Evolutionary conservation across 2,329 filamentous ascomycete genomes (phyloP).

Genomic region (Colletotrichum abscissum): DNA sequence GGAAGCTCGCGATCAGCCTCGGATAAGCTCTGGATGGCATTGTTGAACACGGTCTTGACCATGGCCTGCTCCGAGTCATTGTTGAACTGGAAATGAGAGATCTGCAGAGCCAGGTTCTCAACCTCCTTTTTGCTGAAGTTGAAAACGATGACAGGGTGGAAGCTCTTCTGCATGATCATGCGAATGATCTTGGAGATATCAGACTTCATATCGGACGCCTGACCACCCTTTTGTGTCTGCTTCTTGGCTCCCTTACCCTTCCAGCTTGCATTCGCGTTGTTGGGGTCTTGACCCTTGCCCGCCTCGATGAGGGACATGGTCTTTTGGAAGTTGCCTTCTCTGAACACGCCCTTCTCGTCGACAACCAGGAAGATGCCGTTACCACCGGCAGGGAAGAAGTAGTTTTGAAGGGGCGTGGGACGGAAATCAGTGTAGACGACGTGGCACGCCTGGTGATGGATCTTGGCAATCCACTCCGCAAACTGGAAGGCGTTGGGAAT

Average conservation of each 20-base stretch:
- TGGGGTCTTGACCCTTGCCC: constrained; percentile 85
- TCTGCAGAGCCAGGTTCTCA: constrained; percentile 88
- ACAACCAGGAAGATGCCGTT: constrained; percentile 95
- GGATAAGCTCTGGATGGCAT: constrained; percentile 90
- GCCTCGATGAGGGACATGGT: constrained; percentile 92
- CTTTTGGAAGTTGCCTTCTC: constrained; percentile 97
- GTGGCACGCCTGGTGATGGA: constrained; percentile 96
- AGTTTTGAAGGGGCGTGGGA: constrained; percentile 95
- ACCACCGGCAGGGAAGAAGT: constrained; percentile 94
- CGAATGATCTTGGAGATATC: constrained; percentile 98
- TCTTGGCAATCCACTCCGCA: constrained; percentile 98
- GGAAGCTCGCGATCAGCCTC: constrained; percentile 90
- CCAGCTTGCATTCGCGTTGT: constrained; percentile 80
- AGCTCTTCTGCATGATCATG: constrained; percentile 98
- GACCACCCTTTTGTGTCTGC: constrained; percentile 88
- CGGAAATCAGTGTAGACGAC: constrained; percentile 99
- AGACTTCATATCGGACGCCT: constrained; percentile 69
- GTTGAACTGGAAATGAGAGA: constrained; percentile 92
- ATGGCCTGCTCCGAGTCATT: constrained; percentile 95
- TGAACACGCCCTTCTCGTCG: constrained; percentile 95
- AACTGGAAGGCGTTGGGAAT: constrained; percentile 99
- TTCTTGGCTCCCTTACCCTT: constrained; percentile 94
- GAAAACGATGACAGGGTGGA: constrained; percentile 98
- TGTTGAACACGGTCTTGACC: constrained; percentile 94
- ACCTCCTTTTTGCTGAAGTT: constrained; percentile 99